phyloP scores from a whole-genome alignment of 73 alveolate species.

The Loxodes magnus region DNA sequence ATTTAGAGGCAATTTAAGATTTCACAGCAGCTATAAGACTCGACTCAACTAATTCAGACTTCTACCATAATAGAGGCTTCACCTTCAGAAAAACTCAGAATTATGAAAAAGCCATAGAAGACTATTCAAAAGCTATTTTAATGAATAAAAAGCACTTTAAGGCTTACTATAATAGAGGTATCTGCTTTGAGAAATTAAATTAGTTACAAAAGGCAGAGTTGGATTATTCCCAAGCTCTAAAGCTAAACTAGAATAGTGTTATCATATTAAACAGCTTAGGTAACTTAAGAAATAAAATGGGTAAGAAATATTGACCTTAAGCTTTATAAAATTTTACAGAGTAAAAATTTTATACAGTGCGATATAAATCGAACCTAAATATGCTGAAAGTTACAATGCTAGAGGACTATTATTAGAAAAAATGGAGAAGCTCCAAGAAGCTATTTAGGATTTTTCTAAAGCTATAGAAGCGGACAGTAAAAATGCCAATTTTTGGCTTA shows the following conservation, averaged over 20 bases:
- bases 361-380: conserved; percentile 49
- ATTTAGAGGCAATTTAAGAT: conserved; percentile 62
- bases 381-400: conserved; percentile 81
- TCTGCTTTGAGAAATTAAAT: conserved; percentile 89
- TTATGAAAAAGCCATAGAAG: conserved; percentile 47
- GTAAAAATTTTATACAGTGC: conserved; percentile 62
- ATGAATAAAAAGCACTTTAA: conserved; percentile 79
- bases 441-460: conserved; percentile 66
- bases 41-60: conserved; percentile 22
- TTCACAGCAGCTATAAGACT: conserved; percentile 22
- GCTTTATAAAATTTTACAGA: too few relatives aligned
- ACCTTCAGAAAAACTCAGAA: conserved; percentile 61
- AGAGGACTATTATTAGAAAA: conserved; percentile 77
- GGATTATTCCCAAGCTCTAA: conserved; percentile 54
- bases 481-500: conserved; percentile 84
- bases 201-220: conserved; percentile 82
- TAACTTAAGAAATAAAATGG: conserved; percentile 76
- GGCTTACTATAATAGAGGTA: conserved; percentile 92
- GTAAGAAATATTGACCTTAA: too few relatives aligned
- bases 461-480: conserved; percentile 58
- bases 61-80: conserved; percentile 51
- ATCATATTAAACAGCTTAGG: conserved; percentile 87
- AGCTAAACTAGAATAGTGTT: conserved; percentile 64
- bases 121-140: conserved; percentile 52
- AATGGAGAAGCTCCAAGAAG: conserved; percentile 71